A percentile compares a stretch with the other conserved stretches of the same genome.
Conservation (phyloP, 305 asterid species). For the Caryopteris hybrid region DNA sequence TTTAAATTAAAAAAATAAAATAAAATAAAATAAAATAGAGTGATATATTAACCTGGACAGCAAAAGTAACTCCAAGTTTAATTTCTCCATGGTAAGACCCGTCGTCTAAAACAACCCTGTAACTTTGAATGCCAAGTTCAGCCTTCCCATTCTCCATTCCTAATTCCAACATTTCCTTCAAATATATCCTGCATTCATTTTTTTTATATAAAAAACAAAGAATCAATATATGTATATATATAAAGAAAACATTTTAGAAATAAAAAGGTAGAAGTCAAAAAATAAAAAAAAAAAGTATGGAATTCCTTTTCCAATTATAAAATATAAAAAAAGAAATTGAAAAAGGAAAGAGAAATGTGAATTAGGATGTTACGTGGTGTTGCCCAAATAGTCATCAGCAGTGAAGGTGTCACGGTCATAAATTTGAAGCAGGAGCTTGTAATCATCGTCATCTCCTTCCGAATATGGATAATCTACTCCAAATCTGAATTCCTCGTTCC, state of each 20-base stretch:
- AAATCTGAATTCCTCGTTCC: conserved; percentile 65
- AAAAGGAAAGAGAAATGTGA: background rate
- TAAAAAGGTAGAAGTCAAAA: background rate
- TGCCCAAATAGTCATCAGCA: conserved; percentile 52
- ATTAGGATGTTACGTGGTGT: conserved; percentile 38
- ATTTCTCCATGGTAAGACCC: conserved; percentile 56
- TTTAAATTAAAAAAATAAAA: background rate
- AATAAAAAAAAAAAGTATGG: background rate
- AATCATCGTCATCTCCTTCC: conserved; percentile 9
- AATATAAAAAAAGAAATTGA: no score
- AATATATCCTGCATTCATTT: conserved; percentile 45
- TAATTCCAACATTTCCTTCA: conserved; percentile 50
- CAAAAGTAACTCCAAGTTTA: conserved; percentile 53
- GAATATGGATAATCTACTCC: conserved; percentile 40
- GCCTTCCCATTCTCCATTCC: conserved; percentile 60
- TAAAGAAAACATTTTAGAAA: background rate
- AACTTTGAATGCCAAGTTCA: conserved; percentile 40
- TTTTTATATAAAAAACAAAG: no score
- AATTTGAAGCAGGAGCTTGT: conserved; percentile 49
- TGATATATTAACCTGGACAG: conserved; percentile 30
- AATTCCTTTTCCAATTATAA: no score
- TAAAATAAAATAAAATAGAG: background rate
- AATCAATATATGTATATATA: no score
- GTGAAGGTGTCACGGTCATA: conserved; percentile 55
- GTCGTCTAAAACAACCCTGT: conserved; percentile 43